phyloP scores from a whole-genome alignment of 148 eudicot genomes.

The Camellia sinensis region DNA sequence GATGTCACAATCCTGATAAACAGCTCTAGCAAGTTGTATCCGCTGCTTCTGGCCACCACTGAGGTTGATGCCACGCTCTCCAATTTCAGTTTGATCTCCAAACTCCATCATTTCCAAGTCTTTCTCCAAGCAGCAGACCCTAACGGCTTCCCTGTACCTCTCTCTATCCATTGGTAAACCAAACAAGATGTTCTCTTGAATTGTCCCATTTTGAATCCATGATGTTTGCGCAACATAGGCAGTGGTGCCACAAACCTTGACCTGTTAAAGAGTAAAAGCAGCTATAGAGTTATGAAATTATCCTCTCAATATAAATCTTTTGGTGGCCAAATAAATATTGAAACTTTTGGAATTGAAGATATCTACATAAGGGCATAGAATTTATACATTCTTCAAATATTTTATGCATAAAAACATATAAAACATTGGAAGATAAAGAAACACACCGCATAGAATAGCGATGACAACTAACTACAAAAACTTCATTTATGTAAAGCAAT shows the following conservation, averaged over 20 bases:
- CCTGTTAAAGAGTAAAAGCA: conserved; percentile 30
- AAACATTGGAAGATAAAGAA: too few relatives aligned
- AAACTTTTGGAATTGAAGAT: not conserved
- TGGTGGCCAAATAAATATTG: too few relatives aligned
- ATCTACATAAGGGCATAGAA: not conserved
- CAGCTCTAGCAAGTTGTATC: conserved; percentile 93
- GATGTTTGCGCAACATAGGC: conserved; percentile 96
- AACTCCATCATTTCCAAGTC: conserved; percentile 93
- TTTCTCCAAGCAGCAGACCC: conserved; percentile 75
- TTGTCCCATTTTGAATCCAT: conserved; percentile 90
- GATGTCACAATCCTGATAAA: conserved; percentile 85
- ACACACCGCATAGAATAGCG: not conserved
- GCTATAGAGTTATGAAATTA: not conserved
- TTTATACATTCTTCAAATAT: not conserved
- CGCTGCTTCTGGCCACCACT: conserved; percentile 97
- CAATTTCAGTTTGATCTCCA: conserved; percentile 97
- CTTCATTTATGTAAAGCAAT: not conserved
- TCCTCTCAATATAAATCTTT: not conserved
- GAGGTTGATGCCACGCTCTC: conserved; percentile 93
- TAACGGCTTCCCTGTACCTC: conserved; percentile 56
- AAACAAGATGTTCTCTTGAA: conserved; percentile 76
- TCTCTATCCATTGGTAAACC: conserved; percentile 75
- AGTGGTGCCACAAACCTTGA: conserved; percentile 76
- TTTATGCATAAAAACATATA: too few relatives aligned
- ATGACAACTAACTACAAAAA: not conserved